phyloP scores from a whole-genome alignment of 2,329 filamentous ascomycete genomes.

The Xylariaceae sp. region DNA sequence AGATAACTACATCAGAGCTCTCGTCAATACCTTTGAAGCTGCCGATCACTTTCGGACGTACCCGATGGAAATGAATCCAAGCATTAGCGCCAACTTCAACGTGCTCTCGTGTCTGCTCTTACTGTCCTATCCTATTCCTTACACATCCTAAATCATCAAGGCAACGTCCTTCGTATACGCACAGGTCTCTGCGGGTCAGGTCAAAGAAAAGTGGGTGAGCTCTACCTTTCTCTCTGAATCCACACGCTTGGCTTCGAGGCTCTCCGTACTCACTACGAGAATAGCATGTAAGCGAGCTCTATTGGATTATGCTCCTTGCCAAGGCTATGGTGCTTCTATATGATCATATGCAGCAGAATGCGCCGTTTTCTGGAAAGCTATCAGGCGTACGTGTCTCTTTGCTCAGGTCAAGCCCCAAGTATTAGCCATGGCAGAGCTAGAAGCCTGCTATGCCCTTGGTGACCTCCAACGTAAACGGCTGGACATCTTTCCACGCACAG shows the following conservation, averaged over 20 bases:
- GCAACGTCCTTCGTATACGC: conserved; percentile 24
- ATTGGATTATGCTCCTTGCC: conserved; percentile 12
- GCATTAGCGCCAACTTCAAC: conserved; percentile 39
- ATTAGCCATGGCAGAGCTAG: neutral
- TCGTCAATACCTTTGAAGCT: conserved; percentile 29
- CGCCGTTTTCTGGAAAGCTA: neutral
- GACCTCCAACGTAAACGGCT: neutral
- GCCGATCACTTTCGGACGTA: conserved; percentile 37
- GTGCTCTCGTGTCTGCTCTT: conserved; percentile 33
- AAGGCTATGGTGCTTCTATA: conserved; percentile 1
- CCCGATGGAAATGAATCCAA: conserved; percentile 32
- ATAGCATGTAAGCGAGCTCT: conserved; percentile 6
- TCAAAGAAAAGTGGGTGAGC: conserved; percentile 32
- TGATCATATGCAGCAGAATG: neutral
- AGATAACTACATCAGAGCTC: neutral
- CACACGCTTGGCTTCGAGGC: neutral
- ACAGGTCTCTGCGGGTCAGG: conserved; percentile 5
- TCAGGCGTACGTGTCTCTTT: neutral
- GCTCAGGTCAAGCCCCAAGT: neutral
- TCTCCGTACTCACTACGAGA: neutral
- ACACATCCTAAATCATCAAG: conserved; percentile 33
- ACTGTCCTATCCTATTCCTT: conserved; percentile 8
- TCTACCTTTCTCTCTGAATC: neutral
- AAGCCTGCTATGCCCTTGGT: neutral
- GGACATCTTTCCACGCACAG: conserved; percentile 5